Conservation (phyloP, 73 alveolate species). For the Durusdinium trenchii region DNA sequence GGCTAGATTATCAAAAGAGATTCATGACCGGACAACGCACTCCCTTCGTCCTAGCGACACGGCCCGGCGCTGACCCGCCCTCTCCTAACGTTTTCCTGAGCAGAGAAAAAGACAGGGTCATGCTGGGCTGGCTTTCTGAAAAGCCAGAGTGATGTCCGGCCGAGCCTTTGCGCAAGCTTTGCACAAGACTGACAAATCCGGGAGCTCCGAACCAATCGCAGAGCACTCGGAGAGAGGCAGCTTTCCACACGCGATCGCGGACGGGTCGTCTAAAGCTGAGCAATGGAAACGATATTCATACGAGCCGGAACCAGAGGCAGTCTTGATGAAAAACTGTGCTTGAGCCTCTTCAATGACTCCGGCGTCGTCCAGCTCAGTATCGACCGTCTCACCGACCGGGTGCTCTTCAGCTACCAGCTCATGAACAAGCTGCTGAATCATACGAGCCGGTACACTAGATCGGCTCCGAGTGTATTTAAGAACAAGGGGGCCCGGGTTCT, state of each 20-base stretch:
- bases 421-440: background rate
- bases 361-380: background rate
- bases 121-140: no score
- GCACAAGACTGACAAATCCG: background rate
- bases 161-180: constrained; percentile 16
- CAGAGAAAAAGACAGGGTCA: no score
- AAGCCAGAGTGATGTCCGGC: constrained; percentile 3
- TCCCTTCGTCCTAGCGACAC: no score
- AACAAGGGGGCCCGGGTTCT: constrained; percentile 48
- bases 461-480: constrained; percentile 20
- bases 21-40: no score
- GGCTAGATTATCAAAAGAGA: no score
- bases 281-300: background rate
- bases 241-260: background rate
- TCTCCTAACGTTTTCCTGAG: no score
- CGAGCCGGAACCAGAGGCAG: background rate
- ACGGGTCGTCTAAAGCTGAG: background rate
- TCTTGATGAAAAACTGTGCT: background rate
- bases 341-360: background rate
- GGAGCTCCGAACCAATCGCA: background rate
- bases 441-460: background rate
- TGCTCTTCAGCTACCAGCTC: background rate
- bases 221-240: background rate
- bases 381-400: background rate
- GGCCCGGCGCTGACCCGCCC: no score